Base-by-base conservation (phyloP, 192 early-diverging fungal genomes). In the Coemansia sp. region DNA sequence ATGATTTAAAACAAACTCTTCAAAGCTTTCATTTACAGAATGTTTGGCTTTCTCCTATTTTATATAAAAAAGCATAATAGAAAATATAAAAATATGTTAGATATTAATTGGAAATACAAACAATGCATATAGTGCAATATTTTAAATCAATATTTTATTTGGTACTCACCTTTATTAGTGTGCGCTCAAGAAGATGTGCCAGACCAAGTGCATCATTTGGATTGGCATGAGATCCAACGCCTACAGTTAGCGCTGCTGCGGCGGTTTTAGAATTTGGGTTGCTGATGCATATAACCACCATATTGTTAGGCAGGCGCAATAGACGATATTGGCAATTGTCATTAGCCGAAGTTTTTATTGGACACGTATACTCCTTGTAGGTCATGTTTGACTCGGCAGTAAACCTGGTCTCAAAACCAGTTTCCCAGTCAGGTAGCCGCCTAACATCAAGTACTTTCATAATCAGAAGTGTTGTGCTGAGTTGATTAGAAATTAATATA, bases 1-100 rank as follows among this genome's bases (percentile, higher is more conserved):
- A 31, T 81, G 24, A 7, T 56, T 64, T 2, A 54, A n/a, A 19
- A 81, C 32, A 50, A 68, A 81, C 20, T 71, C 56, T 11, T 70
- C 68, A 61, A 88, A 90, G 20, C 84, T 85, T 51, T 89, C 86
- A 36, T 88, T 86, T 25, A 82, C 66, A 7, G 90, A 89, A 68
- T 92, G 89, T 62, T 92, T 87, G 27, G 70, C 61, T 0, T 85
- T 86, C 4, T 86, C 90, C 74, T 76, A 74, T 3, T 46, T 46
- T 1, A 36, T 17, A 4, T 46, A 46, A 46, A 46, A 17, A 10
- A 14, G 17, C 0, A 46, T 17, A 39, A 17, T 46, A 46, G 3
- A 0, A 46, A 6, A 36, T 6, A 36, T 6, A 36, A 11, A 11
- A 36, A 11, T 6, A 36, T 36, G 33, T 36, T 36, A 36, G 10